These are phyloP conservation scores for Sabuloglossum arenarium DNA, from an alignment of 495 filamentous ascomycete species.

Conservation along the genomic window DNA sequence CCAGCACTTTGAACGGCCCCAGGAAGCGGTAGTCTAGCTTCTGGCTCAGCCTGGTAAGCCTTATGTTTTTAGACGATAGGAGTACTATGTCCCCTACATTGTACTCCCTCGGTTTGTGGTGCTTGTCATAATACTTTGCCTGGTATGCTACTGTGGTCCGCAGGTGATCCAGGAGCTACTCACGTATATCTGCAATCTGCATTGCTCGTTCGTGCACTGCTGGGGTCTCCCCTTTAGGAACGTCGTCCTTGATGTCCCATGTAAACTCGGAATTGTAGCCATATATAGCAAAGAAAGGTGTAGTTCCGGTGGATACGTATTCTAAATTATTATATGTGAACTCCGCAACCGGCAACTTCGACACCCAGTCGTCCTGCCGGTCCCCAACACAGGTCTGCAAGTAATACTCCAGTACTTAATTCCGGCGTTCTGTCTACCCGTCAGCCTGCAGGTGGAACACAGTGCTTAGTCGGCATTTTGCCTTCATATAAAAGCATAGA, in stretches of 20 bases:
- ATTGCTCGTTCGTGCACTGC: not conserved
- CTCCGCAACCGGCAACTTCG: not conserved
- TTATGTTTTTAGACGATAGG: slow-evolving; percentile 1
- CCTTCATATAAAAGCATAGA: slow-evolving; percentile 2
- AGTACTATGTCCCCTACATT: not conserved
- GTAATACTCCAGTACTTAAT: slow-evolving; percentile 1
- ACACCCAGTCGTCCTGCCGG: slow-evolving; percentile 1
- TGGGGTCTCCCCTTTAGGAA: not conserved
- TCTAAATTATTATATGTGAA: slow-evolving; percentile 3
- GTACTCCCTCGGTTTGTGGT: not conserved
- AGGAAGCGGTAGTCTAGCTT: slow-evolving; percentile 1
- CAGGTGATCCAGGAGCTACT: not conserved
- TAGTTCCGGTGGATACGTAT: slow-evolving; percentile 7
- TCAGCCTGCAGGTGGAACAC: slow-evolving; percentile 6
- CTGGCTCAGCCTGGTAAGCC: not conserved
- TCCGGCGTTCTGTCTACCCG: slow-evolving; percentile 2
- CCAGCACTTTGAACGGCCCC: not conserved
- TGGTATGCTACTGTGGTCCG: not conserved
- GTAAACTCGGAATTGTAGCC: slow-evolving; percentile 1
- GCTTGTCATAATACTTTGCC: not conserved
- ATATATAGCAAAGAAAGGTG: slow-evolving; percentile 11
- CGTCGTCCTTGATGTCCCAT: not conserved
- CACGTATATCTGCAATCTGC: not conserved
- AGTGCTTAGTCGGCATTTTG: not conserved
- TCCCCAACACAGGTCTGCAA: not conserved